Percentiles rank a stretch among this genome's conserved stretches.
Conservation (phyloP, 75 land plant species). For the Picea glauca region DNA sequence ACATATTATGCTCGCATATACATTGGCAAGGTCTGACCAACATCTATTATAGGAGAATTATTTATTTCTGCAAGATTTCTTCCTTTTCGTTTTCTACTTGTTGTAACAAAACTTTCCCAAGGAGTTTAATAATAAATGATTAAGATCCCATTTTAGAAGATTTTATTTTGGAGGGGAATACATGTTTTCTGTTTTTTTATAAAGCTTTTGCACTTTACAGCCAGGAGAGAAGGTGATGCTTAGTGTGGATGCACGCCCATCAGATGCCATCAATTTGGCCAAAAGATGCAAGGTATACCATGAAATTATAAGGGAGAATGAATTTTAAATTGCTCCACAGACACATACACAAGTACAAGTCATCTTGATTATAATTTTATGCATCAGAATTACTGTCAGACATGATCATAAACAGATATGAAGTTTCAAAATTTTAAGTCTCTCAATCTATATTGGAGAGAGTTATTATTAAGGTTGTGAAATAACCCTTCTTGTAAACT, state of each 20-base stretch:
- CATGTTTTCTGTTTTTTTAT: neutral
- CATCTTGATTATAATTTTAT: neutral
- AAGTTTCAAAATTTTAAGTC: neutral
- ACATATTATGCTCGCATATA: conserved; percentile 73
- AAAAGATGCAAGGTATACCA: conserved; percentile 63
- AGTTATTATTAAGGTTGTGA: too few species aligned
- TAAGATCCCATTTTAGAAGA: neutral
- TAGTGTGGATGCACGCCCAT: conserved; percentile 79
- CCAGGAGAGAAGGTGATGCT: conserved; percentile 42
- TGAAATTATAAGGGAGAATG: neutral
- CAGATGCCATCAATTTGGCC: conserved; percentile 86
- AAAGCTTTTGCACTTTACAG: conserved; percentile 24
- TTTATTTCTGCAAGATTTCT: neutral
- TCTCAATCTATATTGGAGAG: too few species aligned
- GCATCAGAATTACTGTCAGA: neutral
- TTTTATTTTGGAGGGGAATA: conserved; percentile 1
- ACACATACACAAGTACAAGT: neutral
- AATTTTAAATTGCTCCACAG: neutral
- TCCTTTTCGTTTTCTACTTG: neutral
- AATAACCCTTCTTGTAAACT: too few species aligned
- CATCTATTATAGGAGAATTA: neutral
- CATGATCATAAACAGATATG: neutral
- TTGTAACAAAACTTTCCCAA: conserved; percentile 1
- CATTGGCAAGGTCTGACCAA: conserved; percentile 46
- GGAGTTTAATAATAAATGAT: neutral